A percentile compares a stretch with the other conserved stretches of the same genome.
phyloP scores from a whole-genome alignment of 1,139 yeast genomes.

The Taphrina communis region DNA sequence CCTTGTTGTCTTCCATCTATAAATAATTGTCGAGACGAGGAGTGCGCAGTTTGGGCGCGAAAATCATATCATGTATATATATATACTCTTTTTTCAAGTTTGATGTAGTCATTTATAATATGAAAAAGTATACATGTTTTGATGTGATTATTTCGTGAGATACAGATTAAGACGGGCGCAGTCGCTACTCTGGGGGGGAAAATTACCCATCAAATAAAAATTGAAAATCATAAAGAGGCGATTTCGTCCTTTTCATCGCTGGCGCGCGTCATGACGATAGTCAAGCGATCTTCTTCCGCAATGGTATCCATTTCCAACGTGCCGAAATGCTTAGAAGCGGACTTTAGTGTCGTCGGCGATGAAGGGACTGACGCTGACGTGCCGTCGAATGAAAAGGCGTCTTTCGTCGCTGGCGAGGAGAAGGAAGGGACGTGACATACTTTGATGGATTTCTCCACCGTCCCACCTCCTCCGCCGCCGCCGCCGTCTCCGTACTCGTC shows the following conservation, averaged over 20 bases:
- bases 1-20: background rate
- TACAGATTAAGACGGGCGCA: too few species aligned
- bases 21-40: too few species aligned
- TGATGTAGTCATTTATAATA: too few species aligned
- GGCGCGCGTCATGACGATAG: background rate
- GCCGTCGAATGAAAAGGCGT: background rate
- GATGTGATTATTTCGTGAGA: too few species aligned
- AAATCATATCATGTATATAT: too few species aligned
- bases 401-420: background rate
- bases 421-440: background rate
- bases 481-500: background rate
- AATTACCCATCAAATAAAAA: too few species aligned
- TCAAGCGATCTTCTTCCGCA: conserved; percentile 10
- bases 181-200: too few species aligned
- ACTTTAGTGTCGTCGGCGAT: background rate
- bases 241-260: background rate
- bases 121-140: too few species aligned
- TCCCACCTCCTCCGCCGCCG: background rate
- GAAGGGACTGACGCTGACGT: background rate
- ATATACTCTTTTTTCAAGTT: too few species aligned
- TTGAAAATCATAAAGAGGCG: background rate
- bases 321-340: conserved; percentile 5
- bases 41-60: too few species aligned
- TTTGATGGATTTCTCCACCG: background rate
- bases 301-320: conserved; percentile 13